A percentile compares a stretch with the other conserved stretches of the same genome.
These are phyloP conservation scores for Populus tremula DNA, from an alignment of 345 rosid species.

Conservation along the genomic window DNA sequence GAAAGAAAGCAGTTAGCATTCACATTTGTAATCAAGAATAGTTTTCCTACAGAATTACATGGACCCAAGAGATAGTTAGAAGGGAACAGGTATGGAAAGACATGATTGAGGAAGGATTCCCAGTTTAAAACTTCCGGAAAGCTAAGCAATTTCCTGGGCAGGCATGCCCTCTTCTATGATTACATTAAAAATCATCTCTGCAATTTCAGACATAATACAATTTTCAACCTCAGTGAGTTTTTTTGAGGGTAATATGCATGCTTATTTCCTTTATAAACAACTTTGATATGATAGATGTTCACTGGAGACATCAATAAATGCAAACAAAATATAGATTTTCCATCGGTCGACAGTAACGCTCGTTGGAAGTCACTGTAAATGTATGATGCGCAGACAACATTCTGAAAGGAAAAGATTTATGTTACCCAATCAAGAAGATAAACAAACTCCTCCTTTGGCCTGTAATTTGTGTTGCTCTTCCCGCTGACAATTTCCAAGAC, in stretches of 20 bases:
- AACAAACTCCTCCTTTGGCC: slow-evolving; percentile 92
- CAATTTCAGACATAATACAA: too few relatives aligned
- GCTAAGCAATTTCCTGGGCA: too few relatives aligned
- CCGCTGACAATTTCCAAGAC: slow-evolving; percentile 83
- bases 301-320: neutral
- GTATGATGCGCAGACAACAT: neutral
- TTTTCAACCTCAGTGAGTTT: too few relatives aligned
- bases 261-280: too few relatives aligned
- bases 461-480: slow-evolving; percentile 88
- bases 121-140: too few relatives aligned
- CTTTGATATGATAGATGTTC: too few relatives aligned
- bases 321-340: neutral
- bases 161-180: too few relatives aligned
- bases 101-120: too few relatives aligned
- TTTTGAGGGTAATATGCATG: neutral
- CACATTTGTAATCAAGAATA: neutral
- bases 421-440: slow-evolving; percentile 92
- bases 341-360: neutral
- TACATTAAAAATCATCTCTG: too few relatives aligned
- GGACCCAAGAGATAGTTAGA: too few relatives aligned
- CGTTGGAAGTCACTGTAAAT: neutral
- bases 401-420: neutral
- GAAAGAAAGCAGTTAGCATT: neutral
- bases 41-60: too few relatives aligned
- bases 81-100: too few relatives aligned